Evolutionary conservation across 768 basidiomycete species (phyloP), one percentile per base, ranked within the genome.

Genomic region (Psilocybe subaeruginosa): DNA sequence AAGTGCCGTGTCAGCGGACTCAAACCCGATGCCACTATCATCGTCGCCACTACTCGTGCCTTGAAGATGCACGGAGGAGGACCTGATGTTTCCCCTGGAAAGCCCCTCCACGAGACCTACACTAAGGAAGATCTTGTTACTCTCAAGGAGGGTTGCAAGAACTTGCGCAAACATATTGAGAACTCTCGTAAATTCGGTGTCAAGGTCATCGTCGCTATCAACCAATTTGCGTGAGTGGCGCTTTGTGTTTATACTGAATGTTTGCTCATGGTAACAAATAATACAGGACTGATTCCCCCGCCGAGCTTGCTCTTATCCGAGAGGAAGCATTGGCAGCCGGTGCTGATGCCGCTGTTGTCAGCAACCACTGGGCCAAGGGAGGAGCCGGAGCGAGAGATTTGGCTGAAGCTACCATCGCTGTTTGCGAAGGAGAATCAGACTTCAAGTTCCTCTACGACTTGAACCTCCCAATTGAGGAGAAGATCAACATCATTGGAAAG

Each of bases 61-160:
- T 80, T 99, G 63, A 99, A 99, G 84, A 99, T 99, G 97, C 97
- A 99, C 73, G 97, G 97, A 46, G 97, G 97, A 62, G 97, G 92
- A 61, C 97, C 97, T 4, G 95, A 97, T 27, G 96, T 99, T 56
- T 92, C 92, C 2, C 97, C 97, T 29, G 97, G 97, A 54, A 98
- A 97, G 74, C 85, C 96, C 23, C 84, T 99, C 45, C 90, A 92
- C 65, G 93, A 93, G 50, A 95, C 93, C 46, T 99, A 99, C 75
- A 93, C 92, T 62, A 90, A 91, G 72, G 97, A 99, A 78, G 88
- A 98, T 72, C 83, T 98, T 53, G 89, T 89, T 61, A 92, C 87
- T 9, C 87, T 99, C 57, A 88, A 88, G 74, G 91, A 92, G 72
- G 97, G 97, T 39, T 95, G 92, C 80, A 88, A 91, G 77, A 99